phyloP scores from a whole-genome alignment of 2,329 filamentous ascomycete species.

The Phaeosphaeriaceae sp. region DNA sequence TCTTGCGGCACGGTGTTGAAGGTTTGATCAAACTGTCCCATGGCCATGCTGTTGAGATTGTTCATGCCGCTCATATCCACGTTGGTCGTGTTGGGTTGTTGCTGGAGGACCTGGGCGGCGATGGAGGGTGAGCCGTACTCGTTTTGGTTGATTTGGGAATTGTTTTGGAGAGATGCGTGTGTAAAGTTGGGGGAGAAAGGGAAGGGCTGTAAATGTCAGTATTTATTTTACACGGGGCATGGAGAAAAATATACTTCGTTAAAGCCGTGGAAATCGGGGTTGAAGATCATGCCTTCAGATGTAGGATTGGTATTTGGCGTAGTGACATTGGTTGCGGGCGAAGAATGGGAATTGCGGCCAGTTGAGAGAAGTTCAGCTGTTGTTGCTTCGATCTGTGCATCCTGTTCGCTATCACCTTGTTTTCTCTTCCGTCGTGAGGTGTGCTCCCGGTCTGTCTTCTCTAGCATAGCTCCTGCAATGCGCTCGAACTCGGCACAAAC shows the following conservation, averaged over 20 bases:
- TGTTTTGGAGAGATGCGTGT: conserved; percentile 44
- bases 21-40: conserved; percentile 74
- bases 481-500: conserved; percentile 97
- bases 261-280: conserved; percentile 45
- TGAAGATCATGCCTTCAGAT: conserved; percentile 39
- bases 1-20: conserved; percentile 80
- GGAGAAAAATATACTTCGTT: conserved; percentile 38
- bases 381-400: conserved; percentile 46
- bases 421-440: conserved; percentile 84
- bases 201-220: conserved; percentile 41
- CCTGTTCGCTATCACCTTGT: conserved; percentile 62
- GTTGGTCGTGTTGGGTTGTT: conserved; percentile 29
- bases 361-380: conserved; percentile 44
- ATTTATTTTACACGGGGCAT: not conserved
- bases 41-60: conserved; percentile 40
- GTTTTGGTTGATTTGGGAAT: conserved; percentile 30
- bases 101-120: conserved; percentile 39
- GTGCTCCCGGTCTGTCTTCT: conserved; percentile 87
- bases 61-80: conserved; percentile 30
- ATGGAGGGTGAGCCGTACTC: conserved; percentile 38
- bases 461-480: conserved; percentile 87
- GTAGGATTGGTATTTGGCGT: conserved; percentile 19
- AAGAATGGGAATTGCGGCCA: conserved; percentile 34
- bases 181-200: conserved; percentile 50
- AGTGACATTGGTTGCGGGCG: conserved; percentile 30